Evolutionary conservation across 768 basidiomycete genomes (phyloP).

Genomic region (Lentinula guzmanii): DNA sequence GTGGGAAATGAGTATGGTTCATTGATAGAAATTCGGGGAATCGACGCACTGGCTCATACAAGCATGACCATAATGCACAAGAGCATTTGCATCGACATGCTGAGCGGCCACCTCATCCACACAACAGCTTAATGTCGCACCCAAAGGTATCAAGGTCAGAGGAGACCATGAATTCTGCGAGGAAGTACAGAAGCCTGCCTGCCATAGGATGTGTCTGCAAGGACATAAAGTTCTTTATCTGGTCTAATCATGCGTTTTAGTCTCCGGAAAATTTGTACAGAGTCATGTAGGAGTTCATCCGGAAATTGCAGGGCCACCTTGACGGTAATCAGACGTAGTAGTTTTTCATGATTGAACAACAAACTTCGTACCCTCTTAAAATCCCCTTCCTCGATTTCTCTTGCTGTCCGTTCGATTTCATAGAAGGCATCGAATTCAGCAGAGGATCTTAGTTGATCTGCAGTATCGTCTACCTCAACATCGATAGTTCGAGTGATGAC

Average conservation of each 20-base stretch:
- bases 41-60: slow-evolving; percentile 82
- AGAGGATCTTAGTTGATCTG: slow-evolving; percentile 20
- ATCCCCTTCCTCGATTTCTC: slow-evolving; percentile 51
- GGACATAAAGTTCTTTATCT: slow-evolving; percentile 68
- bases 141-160: neutral
- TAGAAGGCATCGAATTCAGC: slow-evolving; percentile 60
- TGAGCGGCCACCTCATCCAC: slow-evolving; percentile 95
- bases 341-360: neutral
- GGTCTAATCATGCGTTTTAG: slow-evolving; percentile 47
- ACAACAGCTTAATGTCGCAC: slow-evolving; percentile 65
- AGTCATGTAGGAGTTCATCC: slow-evolving; percentile 83
- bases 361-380: slow-evolving; percentile 59
- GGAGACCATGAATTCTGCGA: neutral
- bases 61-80: slow-evolving; percentile 95
- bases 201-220: slow-evolving; percentile 98
- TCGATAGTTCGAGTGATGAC: slow-evolving; percentile 54
- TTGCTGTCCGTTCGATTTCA: slow-evolving; percentile 64
- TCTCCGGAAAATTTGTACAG: slow-evolving; percentile 73
- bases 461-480: slow-evolving; percentile 32
- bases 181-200: slow-evolving; percentile 41
- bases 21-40: neutral
- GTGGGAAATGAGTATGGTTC: neutral
- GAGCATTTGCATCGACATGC: slow-evolving; percentile 85
- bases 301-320: slow-evolving; percentile 94
- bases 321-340: neutral